Conservation (phyloP, 805 yeast genomes). For the Hyphopichia homilentoma region DNA sequence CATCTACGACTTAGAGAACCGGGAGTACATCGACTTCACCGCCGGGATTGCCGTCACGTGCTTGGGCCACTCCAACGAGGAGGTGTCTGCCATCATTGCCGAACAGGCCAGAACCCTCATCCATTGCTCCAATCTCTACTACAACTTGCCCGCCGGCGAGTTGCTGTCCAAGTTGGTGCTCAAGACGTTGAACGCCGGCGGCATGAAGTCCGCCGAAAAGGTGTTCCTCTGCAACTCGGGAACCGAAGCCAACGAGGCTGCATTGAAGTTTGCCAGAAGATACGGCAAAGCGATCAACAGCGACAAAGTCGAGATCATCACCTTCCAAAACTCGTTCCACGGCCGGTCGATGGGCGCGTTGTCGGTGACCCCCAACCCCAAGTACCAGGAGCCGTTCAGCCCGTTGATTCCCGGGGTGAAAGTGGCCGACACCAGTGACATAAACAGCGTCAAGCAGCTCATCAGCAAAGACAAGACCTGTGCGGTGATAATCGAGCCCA, state of each 20-base stretch:
- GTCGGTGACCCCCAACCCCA: slow-evolving; percentile 87
- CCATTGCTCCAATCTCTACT: slow-evolving; percentile 83
- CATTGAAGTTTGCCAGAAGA: slow-evolving; percentile 68
- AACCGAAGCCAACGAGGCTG: slow-evolving; percentile 58
- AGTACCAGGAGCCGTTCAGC: slow-evolving; percentile 86
- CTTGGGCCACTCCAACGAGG: slow-evolving; percentile 81
- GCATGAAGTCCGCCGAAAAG: slow-evolving; percentile 74
- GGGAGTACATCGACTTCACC: slow-evolving; percentile 81
- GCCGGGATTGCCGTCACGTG: slow-evolving; percentile 98
- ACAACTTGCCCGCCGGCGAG: slow-evolving; percentile 80
- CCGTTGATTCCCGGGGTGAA: slow-evolving; percentile 90
- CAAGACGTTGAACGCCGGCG: slow-evolving; percentile 67
- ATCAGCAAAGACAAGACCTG: slow-evolving; percentile 64
- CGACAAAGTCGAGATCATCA: slow-evolving; percentile 69
- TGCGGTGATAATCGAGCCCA: slow-evolving; percentile 93
- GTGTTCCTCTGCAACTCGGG: slow-evolving; percentile 66
- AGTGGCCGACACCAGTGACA: slow-evolving; percentile 60
- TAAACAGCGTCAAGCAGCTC: slow-evolving; percentile 52
- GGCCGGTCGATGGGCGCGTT: slow-evolving; percentile 95
- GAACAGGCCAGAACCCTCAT: slow-evolving; percentile 72
- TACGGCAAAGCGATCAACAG: slow-evolving; percentile 56
- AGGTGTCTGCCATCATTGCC: slow-evolving; percentile 63
- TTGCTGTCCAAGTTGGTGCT: slow-evolving; percentile 68
- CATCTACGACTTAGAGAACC: slow-evolving; percentile 75
- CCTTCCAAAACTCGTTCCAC: slow-evolving; percentile 90